phyloP scores from a whole-genome alignment of 345 rosid species.

The Noccaea bulbosa region DNA sequence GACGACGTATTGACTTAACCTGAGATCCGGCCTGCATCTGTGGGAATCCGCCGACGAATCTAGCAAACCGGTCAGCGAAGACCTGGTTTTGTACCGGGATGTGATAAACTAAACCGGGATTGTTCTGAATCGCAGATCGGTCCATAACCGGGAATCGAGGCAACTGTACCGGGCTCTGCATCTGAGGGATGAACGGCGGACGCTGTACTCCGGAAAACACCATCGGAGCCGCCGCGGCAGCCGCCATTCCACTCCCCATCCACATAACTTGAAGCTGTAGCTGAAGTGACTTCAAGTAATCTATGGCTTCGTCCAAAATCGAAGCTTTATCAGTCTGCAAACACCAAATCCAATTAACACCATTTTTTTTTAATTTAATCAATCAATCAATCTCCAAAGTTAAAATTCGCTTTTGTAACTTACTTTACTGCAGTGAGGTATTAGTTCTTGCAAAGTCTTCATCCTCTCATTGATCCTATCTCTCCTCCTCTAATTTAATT shows the following conservation, averaged over 20 bases:
- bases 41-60: constrained; percentile 52
- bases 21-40: constrained; percentile 57
- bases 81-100: constrained; percentile 50
- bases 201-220: constrained; percentile 84
- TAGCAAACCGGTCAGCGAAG: constrained; percentile 53
- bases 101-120: constrained; percentile 44
- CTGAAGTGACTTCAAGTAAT: constrained; percentile 91
- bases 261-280: constrained; percentile 94
- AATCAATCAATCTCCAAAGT: background rate
- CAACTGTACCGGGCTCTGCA: constrained; percentile 53
- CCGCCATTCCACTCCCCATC: constrained; percentile 85
- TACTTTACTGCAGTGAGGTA: constrained; percentile 93
- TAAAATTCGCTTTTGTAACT: constrained; percentile 1
- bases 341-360: background rate
- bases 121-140: constrained; percentile 49
- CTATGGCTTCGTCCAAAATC: constrained; percentile 91
- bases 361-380: background rate
- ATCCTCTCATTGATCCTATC: constrained; percentile 92
- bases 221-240: constrained; percentile 57
- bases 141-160: constrained; percentile 51
- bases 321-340: constrained; percentile 93
- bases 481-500: constrained; percentile 65
- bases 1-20: constrained; percentile 41
- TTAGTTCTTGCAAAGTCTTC: constrained; percentile 84
- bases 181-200: constrained; percentile 49